Evolutionary conservation across 2,329 filamentous ascomycete species (phyloP).

Genomic region (Madurella mycetomatis): DNA sequence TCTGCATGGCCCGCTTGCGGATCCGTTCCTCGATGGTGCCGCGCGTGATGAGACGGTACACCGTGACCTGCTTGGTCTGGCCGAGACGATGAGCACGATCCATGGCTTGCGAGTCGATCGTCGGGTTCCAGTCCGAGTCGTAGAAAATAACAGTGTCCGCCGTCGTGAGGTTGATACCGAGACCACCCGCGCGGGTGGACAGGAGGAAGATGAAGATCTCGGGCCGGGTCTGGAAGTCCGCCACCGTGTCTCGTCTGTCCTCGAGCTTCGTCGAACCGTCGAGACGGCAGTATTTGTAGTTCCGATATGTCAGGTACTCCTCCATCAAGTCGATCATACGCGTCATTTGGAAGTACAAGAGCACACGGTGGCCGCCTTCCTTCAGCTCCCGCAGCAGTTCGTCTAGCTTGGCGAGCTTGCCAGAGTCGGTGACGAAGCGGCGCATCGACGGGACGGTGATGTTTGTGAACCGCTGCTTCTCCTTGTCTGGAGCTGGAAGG

Average conservation of each 20-base stretch:
- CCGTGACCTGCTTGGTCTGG: conserved; percentile 91
- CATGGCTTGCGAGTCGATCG: conserved; percentile 98
- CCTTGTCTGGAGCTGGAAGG: conserved; percentile 73
- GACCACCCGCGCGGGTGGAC: conserved; percentile 91
- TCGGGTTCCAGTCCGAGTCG: conserved; percentile 99
- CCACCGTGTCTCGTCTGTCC: conserved; percentile 91
- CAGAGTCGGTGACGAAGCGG: conserved; percentile 94
- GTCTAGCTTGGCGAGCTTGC: conserved; percentile 90
- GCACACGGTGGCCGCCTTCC: conserved; percentile 83
- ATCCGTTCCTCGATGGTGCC: conserved; percentile 98
- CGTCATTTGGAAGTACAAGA: conserved; percentile 99
- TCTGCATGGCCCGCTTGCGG: conserved; percentile 91
- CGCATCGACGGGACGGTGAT: conserved; percentile 94
- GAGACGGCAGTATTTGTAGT: conserved; percentile 96
- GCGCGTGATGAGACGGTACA: conserved; percentile 94
- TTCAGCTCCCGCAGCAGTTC: conserved; percentile 84
- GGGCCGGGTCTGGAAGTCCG: conserved; percentile 89
- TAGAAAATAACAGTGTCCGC: conserved; percentile 99
- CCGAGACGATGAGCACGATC: conserved; percentile 96
- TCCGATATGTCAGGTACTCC: conserved; percentile 96
- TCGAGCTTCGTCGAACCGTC: conserved; percentile 97
- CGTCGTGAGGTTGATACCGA: conserved; percentile 94
- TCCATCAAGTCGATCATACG: conserved; percentile 99
- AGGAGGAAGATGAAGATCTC: conserved; percentile 97
- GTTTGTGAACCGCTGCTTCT: conserved; percentile 81